Evolutionary conservation across 495 filamentous ascomycete genomes (phyloP).

Genomic region (Penicillium verhagenii): DNA sequence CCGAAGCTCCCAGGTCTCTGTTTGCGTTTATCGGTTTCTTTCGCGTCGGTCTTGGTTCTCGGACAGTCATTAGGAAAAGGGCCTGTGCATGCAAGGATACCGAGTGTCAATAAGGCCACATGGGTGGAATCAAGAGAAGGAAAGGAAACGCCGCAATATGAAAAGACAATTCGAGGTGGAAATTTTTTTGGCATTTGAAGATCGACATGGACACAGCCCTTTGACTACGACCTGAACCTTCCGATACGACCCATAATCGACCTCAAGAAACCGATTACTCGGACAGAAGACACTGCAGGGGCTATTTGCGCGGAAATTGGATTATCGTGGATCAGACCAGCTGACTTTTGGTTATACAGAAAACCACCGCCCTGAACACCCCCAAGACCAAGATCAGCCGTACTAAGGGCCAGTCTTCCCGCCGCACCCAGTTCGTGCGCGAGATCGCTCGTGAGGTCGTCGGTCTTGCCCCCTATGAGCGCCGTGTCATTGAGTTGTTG

Average conservation of each 20-base stretch:
- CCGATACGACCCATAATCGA: slow-evolving; percentile 11
- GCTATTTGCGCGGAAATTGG: neutral
- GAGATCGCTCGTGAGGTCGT: slow-evolving; percentile 93
- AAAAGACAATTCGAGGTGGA: slow-evolving; percentile 4
- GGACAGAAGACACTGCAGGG: slow-evolving; percentile 2
- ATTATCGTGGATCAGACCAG: neutral
- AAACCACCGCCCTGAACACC: slow-evolving; percentile 81
- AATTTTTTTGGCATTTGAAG: slow-evolving; percentile 6
- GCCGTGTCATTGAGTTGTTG: slow-evolving; percentile 96
- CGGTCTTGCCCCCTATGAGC: slow-evolving; percentile 94
- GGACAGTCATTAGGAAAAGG: slow-evolving; percentile 3
- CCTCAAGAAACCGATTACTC: neutral
- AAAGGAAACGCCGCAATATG: neutral
- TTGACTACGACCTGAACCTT: slow-evolving; percentile 10
- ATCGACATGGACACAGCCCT: slow-evolving; percentile 5
- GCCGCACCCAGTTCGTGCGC: slow-evolving; percentile 88
- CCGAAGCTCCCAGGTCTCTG: slow-evolving; percentile 11
- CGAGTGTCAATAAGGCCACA: neutral
- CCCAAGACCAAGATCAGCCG: slow-evolving; percentile 83
- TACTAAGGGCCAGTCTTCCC: slow-evolving; percentile 88
- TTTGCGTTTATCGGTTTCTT: slow-evolving; percentile 20
- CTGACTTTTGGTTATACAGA: slow-evolving; percentile 59
- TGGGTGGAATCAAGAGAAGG: slow-evolving; percentile 3
- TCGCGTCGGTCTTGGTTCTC: slow-evolving; percentile 6
- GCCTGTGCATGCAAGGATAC: neutral